Conservation (phyloP, 1,139 yeast genomes). For the Meyerozyma elateridarum region DNA sequence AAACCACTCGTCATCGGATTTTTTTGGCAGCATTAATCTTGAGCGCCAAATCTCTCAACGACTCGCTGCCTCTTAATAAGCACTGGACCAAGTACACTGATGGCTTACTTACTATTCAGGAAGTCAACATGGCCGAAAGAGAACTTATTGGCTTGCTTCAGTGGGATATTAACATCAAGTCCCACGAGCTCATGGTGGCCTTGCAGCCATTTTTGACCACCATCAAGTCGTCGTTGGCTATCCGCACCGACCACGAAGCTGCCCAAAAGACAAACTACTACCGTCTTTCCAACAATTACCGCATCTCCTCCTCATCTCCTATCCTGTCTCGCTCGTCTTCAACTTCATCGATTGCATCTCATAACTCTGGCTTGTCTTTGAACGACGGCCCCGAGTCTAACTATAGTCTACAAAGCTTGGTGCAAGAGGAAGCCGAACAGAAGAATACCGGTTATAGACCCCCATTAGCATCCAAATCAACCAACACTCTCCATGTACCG, state of each 20-base stretch:
- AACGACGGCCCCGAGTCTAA: constrained; percentile 12
- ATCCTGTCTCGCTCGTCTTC: constrained; percentile 12
- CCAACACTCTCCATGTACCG: constrained; percentile 12
- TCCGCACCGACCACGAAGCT: constrained; percentile 24
- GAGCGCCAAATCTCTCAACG: constrained; percentile 88
- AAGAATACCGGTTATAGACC: constrained; percentile 9
- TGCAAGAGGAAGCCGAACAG: constrained; percentile 11
- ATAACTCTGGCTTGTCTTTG: constrained; percentile 17
- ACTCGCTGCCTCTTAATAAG: constrained; percentile 88
- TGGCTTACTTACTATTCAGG: constrained; percentile 69
- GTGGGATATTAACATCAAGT: constrained; percentile 74
- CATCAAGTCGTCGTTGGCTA: constrained; percentile 38
- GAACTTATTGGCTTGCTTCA: constrained; percentile 77
- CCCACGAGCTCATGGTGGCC: constrained; percentile 62
- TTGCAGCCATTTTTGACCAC: constrained; percentile 74
- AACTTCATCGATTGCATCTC: constrained; percentile 14
- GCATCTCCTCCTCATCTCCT: constrained; percentile 13
- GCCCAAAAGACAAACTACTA: constrained; percentile 34
- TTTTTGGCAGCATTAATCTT: constrained; percentile 83
- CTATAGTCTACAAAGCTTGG: constrained; percentile 13
- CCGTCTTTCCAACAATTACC: constrained; percentile 30
- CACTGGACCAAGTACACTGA: constrained; percentile 94
- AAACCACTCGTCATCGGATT: constrained; percentile 89
- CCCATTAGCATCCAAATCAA: constrained; percentile 21
- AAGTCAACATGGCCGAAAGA: constrained; percentile 87